A percentile compares a stretch with the other conserved stretches of the same genome.
Evolutionary conservation across 1,139 yeast species (phyloP).

Genomic region (Candida tetrigidarum): DNA sequence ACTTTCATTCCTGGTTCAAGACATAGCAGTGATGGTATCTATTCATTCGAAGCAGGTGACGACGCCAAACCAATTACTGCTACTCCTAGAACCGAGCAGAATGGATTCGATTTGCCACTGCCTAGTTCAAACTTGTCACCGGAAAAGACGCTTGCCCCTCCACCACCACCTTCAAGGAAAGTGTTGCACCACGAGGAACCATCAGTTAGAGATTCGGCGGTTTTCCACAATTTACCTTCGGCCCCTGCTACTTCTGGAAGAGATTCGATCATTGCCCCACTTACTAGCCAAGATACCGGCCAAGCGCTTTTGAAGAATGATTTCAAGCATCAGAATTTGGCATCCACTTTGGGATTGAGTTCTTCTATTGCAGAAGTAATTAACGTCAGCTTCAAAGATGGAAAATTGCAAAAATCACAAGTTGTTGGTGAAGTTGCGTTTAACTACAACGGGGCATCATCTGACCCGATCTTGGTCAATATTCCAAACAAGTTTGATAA

Average conservation of each 20-base stretch:
- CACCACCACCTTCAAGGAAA: constrained; percentile 80
- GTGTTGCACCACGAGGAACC: constrained; percentile 30
- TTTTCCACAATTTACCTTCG: constrained; percentile 52
- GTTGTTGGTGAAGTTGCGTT: constrained; percentile 82
- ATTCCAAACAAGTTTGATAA: constrained; percentile 40
- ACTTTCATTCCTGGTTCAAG: constrained; percentile 19
- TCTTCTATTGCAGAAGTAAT: constrained; percentile 83
- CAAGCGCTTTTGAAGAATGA: constrained; percentile 33
- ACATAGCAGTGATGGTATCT: constrained; percentile 32
- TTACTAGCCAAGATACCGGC: constrained; percentile 37
- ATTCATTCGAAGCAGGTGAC: constrained; percentile 50
- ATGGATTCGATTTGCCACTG: constrained; percentile 18
- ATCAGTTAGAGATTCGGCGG: constrained; percentile 39
- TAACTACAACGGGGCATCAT: constrained; percentile 43
- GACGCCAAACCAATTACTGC: constrained; percentile 36
- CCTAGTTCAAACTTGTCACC: constrained; percentile 24
- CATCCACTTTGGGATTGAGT: constrained; percentile 58
- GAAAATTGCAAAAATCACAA: constrained; percentile 58
- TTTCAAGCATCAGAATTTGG: constrained; percentile 50
- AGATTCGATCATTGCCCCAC: constrained; percentile 33
- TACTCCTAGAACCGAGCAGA: constrained; percentile 27
- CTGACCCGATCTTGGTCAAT: constrained; percentile 26
- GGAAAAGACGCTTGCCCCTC: constrained; percentile 35
- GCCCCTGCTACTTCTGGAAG: constrained; percentile 35
- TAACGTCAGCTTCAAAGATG: constrained; percentile 73